phyloP scores from a whole-genome alignment of 2,329 filamentous ascomycete genomes.

The Pestalotiopsis sp. region DNA sequence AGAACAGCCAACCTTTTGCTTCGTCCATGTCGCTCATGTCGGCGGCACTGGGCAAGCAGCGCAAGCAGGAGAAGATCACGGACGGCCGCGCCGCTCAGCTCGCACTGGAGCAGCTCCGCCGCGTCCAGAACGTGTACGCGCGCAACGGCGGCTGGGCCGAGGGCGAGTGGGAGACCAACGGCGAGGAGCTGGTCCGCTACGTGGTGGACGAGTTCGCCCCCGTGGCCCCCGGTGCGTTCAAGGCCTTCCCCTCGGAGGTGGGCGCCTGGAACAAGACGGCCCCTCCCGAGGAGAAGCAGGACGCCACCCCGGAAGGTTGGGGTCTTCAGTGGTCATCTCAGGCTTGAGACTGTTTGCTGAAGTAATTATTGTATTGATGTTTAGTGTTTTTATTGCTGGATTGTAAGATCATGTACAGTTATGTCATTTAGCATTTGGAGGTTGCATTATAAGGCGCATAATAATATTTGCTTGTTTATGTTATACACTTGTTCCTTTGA shows the following conservation, averaged over 20 bases:
- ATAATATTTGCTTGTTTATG: too few species aligned
- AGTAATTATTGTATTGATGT: not conserved
- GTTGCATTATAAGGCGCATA: not conserved
- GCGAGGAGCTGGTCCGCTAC: not conserved
- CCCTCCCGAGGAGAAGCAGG: not conserved
- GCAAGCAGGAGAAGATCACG: not conserved
- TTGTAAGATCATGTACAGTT: not conserved
- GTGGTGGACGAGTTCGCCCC: not conserved
- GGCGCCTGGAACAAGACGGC: not conserved
- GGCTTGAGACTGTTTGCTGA: not conserved
- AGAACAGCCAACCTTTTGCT: not conserved
- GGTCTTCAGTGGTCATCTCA: not conserved
- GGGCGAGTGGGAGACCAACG: not conserved
- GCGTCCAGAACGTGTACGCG: not conserved
- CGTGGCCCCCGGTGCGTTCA: not conserved
- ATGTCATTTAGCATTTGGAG: not conserved
- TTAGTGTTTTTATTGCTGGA: not conserved
- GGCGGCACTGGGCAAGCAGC: not conserved
- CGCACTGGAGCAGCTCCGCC: not conserved
- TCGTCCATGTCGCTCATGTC: not conserved
- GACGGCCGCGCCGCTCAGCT: not conserved
- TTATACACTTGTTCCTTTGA: too few species aligned
- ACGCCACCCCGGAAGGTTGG: not conserved
- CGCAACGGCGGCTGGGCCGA: not conserved
- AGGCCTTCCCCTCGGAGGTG: not conserved